phyloP scores from a whole-genome alignment of 2,329 filamentous ascomycete genomes.

The Metarhizium brunneum region DNA sequence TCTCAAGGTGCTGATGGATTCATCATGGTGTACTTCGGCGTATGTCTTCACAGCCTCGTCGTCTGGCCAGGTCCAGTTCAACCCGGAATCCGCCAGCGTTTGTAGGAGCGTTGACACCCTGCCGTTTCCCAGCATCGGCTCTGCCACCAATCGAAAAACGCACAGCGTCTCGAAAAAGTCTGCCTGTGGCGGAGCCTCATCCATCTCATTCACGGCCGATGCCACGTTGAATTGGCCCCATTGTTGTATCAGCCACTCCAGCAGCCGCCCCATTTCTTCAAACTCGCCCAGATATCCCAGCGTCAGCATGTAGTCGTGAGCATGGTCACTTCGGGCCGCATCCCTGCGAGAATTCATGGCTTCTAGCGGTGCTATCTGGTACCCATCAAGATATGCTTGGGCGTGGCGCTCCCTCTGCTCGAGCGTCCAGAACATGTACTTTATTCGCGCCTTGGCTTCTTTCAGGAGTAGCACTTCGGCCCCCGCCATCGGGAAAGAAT shows the following conservation, averaged over 20 bases:
- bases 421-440: constrained; percentile 17
- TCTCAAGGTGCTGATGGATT: constrained; percentile 16
- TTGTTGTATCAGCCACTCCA: constrained; percentile 49
- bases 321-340: constrained; percentile 26
- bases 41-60: constrained; percentile 25
- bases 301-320: constrained; percentile 52
- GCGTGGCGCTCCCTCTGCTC: constrained; percentile 14
- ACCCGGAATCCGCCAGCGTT: constrained; percentile 14
- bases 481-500: not conserved
- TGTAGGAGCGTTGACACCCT: constrained; percentile 21
- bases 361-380: constrained; percentile 21
- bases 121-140: constrained; percentile 28
- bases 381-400: constrained; percentile 10
- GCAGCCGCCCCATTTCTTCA: constrained; percentile 44
- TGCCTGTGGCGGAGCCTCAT: constrained; percentile 23
- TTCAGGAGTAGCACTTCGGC: constrained; percentile 9
- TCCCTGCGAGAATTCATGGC: constrained; percentile 23
- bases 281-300: constrained; percentile 53
- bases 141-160: constrained; percentile 38
- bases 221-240: constrained; percentile 26
- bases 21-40: constrained; percentile 15
- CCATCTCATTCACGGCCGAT: constrained; percentile 24
- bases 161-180: constrained; percentile 31
- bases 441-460: constrained; percentile 15
- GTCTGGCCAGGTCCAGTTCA: constrained; percentile 30